phyloP scores from a whole-genome alignment of 148 eudicot species.

The Tetragonia tetragonoides region DNA sequence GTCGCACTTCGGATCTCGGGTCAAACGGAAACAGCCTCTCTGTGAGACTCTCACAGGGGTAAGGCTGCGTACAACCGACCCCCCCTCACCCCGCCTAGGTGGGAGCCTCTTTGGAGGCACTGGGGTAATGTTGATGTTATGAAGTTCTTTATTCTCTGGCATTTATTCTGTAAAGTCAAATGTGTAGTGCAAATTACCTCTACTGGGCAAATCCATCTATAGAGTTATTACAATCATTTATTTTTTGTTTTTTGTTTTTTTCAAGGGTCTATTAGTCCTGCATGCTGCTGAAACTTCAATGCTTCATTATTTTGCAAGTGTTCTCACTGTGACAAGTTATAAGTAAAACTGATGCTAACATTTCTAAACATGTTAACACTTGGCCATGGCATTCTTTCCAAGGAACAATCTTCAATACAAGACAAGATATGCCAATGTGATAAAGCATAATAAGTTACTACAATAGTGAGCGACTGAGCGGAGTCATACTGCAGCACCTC shows the following conservation, averaged over 20 bases:
- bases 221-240: too few species aligned
- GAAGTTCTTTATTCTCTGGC: background rate
- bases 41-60: too few species aligned
- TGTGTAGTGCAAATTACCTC: background rate
- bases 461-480: background rate
- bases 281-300: conserved; percentile 5
- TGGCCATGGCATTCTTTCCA: background rate
- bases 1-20: too few species aligned
- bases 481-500: background rate
- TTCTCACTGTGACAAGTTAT: background rate
- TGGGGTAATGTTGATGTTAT: too few species aligned
- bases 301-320: background rate
- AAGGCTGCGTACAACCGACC: too few species aligned
- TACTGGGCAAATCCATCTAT: background rate
- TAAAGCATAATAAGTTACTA: background rate
- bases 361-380: background rate
- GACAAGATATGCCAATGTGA: background rate
- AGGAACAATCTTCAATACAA: background rate
- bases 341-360: background rate
- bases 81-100: too few species aligned
- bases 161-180: background rate
- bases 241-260: background rate
- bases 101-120: too few species aligned
- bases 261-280: background rate
- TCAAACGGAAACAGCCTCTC: too few species aligned